Evolutionary conservation across 371 early-diverging fungal genomes (phyloP).

Genomic region (Thermomucor indicae-seudaticae): DNA sequence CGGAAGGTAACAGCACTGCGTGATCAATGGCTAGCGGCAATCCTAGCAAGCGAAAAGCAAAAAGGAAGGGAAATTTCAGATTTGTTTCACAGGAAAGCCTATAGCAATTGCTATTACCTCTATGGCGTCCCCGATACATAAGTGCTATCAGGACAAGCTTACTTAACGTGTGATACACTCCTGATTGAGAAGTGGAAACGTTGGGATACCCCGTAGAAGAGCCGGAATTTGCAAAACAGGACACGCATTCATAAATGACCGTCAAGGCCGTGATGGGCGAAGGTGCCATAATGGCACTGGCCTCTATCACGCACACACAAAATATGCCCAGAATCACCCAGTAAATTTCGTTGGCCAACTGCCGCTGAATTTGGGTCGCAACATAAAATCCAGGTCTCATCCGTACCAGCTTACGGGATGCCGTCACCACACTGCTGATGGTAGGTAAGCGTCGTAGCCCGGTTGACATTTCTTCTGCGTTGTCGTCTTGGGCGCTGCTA

Average conservation of each 20-base stretch:
- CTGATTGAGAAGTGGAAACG: slow-evolving; percentile 33
- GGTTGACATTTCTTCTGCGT: slow-evolving; percentile 9
- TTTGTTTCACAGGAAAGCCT: not conserved
- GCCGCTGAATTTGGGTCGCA: slow-evolving; percentile 39
- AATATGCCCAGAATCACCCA: slow-evolving; percentile 40
- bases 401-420: slow-evolving; percentile 18
- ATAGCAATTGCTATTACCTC: slow-evolving; percentile 6
- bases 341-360: slow-evolving; percentile 39
- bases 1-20: slow-evolving; percentile 43
- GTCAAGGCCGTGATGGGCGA: slow-evolving; percentile 32
- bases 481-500: slow-evolving; percentile 21
- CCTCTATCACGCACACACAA: slow-evolving; percentile 25
- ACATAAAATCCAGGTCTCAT: slow-evolving; percentile 40
- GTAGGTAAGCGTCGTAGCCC: slow-evolving; percentile 25
- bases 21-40: slow-evolving; percentile 45
- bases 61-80: not conserved
- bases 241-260: slow-evolving; percentile 41
- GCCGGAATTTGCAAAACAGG: slow-evolving; percentile 40
- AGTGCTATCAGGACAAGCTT: slow-evolving; percentile 34
- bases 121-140: slow-evolving; percentile 29
- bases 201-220: slow-evolving; percentile 34
- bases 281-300: slow-evolving; percentile 29
- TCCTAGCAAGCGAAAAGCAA: slow-evolving; percentile 25
- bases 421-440: slow-evolving; percentile 28
- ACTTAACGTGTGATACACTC: slow-evolving; percentile 25